Conservation (phyloP, 768 basidiomycete genomes). For the Thelephora aurantiotincta region DNA sequence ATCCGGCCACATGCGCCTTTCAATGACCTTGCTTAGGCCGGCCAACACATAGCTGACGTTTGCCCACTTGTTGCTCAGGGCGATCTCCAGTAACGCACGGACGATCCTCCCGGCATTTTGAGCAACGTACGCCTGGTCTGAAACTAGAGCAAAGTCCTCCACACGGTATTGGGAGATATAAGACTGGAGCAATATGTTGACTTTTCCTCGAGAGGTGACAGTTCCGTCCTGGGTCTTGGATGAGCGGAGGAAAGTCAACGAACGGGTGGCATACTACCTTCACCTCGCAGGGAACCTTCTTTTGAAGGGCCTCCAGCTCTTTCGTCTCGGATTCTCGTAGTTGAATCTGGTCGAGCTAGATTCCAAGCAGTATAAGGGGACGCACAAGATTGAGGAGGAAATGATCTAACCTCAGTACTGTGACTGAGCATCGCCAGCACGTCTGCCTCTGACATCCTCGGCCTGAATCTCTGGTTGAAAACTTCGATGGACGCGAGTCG, state of each 20-base stretch:
- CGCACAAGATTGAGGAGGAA: not conserved
- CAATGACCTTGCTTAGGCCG: slow-evolving; percentile 86
- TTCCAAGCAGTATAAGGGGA: not conserved
- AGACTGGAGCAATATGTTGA: slow-evolving; percentile 88
- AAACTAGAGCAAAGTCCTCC: slow-evolving; percentile 93
- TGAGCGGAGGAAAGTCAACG: not conserved
- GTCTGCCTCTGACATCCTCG: slow-evolving; percentile 88
- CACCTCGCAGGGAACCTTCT: slow-evolving; percentile 65
- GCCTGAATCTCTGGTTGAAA: slow-evolving; percentile 67
- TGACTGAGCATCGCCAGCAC: slow-evolving; percentile 72
- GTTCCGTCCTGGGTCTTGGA: slow-evolving; percentile 38
- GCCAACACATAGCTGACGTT: slow-evolving; percentile 65
- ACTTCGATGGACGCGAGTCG: slow-evolving; percentile 73
- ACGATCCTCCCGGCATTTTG: slow-evolving; percentile 93
- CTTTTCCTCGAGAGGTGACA: slow-evolving; percentile 63
- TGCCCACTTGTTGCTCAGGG: slow-evolving; percentile 87
- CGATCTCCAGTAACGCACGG: slow-evolving; percentile 90
- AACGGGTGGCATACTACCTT: slow-evolving; percentile 30
- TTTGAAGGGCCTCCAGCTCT: slow-evolving; percentile 64
- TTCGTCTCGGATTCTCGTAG: slow-evolving; percentile 78
- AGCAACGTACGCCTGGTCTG: slow-evolving; percentile 86
- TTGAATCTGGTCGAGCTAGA: slow-evolving; percentile 89
- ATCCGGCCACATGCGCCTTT: slow-evolving; percentile 79
- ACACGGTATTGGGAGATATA: slow-evolving; percentile 71
- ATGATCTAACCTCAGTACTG: slow-evolving; percentile 68